These are phyloP conservation scores for Beta lomatogona DNA, from an alignment of 179 eudicot species.

Conservation along the genomic window DNA sequence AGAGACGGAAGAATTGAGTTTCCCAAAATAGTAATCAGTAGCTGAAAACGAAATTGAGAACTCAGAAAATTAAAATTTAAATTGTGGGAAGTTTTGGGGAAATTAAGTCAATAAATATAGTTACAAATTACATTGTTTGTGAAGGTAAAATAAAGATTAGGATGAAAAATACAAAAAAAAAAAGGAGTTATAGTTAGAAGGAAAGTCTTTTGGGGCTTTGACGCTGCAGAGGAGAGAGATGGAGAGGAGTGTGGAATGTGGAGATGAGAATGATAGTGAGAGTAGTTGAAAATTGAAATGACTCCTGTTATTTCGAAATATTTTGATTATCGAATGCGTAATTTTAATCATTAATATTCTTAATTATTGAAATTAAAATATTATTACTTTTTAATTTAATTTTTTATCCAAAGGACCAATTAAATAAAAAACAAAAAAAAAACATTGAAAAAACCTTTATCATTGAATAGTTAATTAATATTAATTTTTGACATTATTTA, in stretches of 20 bases:
- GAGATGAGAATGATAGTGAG: conserved; percentile 4
- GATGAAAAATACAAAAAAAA: background rate
- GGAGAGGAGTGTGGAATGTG: background rate
- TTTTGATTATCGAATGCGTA: too few species aligned
- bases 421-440: too few species aligned
- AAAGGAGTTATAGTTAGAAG: background rate
- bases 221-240: conserved; percentile 4
- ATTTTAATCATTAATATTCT: too few species aligned
- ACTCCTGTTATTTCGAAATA: too few species aligned
- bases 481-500: too few species aligned
- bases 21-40: background rate
- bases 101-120: background rate
- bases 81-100: background rate
- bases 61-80: background rate
- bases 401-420: too few species aligned
- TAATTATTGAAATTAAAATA: too few species aligned
- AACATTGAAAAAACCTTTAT: too few species aligned
- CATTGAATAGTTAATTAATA: too few species aligned
- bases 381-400: too few species aligned
- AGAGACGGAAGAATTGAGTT: background rate
- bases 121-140: background rate
- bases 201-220: background rate
- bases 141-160: background rate
- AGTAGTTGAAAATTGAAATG: conserved; percentile 5
- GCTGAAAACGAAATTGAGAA: background rate